Evolutionary conservation across 2,329 filamentous ascomycete species (phyloP), one percentile per base, ranked within the genome.

Genomic region (Rasamsonia emersonii): DNA sequence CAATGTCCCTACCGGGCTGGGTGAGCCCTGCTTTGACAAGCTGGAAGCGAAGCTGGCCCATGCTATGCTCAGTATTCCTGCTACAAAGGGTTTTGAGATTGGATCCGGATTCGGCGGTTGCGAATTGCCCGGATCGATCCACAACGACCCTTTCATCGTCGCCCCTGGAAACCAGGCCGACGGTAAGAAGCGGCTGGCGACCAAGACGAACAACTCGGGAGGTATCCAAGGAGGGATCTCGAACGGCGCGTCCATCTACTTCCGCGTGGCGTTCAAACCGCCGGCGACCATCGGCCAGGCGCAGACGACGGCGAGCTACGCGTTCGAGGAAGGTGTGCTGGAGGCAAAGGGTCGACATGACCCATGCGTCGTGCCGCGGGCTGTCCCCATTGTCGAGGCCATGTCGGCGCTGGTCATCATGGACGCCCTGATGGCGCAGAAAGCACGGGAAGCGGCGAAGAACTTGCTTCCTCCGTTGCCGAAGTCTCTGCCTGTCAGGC

Each of bases 11-110:
- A 73, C 76, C 24, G 89, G 89, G 0, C 73, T 96, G 3, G 91
- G 91, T 38, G 91, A 96, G 70, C 91, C 89, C 1, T 83, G 77
- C 60, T 96, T 98, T 59, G 85, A 93, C 61, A 96, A 96, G 68
- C 71, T 96, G 26, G 88, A 98, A 67, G 91, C 91, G 5, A 76
- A 75, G 55, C 77, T 98, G 28, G 88, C 77, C 16, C 89, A 96
- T 53, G 91, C 84, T 30, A 96, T 98, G 84, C 73, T 96, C 42
- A 86, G 78, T 55, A 94, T 96, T 49, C 91, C 91, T 4, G 86
- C 91, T 3, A 89, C 83, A 21, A 98, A 96, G 66, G 89, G 82
- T 33, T 96, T 96, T 54, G 89, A 96, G 57, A 80, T 96, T 44
- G 91, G 91, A 33, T 93, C 84, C 32, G 91, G 91, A 9, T 96